These are phyloP conservation scores for Pezicula radicicola DNA, from an alignment of 2,329 filamentous ascomycete genomes.

Conservation along the genomic window DNA sequence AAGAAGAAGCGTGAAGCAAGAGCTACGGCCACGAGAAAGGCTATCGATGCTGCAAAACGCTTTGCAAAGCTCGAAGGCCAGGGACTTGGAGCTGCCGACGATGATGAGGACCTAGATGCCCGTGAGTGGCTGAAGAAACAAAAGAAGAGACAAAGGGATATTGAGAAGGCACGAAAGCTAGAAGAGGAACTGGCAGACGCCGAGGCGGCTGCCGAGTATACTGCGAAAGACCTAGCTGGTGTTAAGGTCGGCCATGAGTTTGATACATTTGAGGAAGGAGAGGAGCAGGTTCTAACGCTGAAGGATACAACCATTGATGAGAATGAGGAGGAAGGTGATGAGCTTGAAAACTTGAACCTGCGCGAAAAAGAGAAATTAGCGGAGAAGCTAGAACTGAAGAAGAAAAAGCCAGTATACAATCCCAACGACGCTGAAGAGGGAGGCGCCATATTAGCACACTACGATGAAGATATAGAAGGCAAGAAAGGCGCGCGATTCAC, in stretches of 20 bases:
- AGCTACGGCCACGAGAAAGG: slow-evolving; percentile 80
- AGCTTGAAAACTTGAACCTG: slow-evolving; percentile 75
- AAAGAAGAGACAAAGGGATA: slow-evolving; percentile 93
- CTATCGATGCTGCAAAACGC: slow-evolving; percentile 78
- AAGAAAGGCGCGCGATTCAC: slow-evolving; percentile 90
- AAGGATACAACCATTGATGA: slow-evolving; percentile 87
- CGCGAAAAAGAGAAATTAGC: slow-evolving; percentile 69
- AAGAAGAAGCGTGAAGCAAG: slow-evolving; percentile 78
- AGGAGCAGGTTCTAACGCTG: slow-evolving; percentile 89
- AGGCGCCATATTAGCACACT: slow-evolving; percentile 1
- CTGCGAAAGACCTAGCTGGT: slow-evolving; percentile 80
- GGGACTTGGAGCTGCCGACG: slow-evolving; percentile 75
- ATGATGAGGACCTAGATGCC: slow-evolving; percentile 67
- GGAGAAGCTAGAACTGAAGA: slow-evolving; percentile 82
- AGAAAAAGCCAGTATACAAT: slow-evolving; percentile 86
- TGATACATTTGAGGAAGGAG: slow-evolving; percentile 73
- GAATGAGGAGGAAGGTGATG: slow-evolving; percentile 83
- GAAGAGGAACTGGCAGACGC: slow-evolving; percentile 78
- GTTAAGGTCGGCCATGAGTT: slow-evolving; percentile 90
- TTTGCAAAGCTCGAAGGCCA: slow-evolving; percentile 75
- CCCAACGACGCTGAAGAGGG: slow-evolving; percentile 70
- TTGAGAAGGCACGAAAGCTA: slow-evolving; percentile 68
- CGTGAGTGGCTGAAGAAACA: slow-evolving; percentile 83
- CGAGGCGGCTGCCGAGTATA: slow-evolving; percentile 72
- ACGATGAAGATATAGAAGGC: slow-evolving; percentile 84